These are phyloP conservation scores for Saccharomycopsis malanga DNA, from an alignment of 805 yeast species.

Conservation along the genomic window DNA sequence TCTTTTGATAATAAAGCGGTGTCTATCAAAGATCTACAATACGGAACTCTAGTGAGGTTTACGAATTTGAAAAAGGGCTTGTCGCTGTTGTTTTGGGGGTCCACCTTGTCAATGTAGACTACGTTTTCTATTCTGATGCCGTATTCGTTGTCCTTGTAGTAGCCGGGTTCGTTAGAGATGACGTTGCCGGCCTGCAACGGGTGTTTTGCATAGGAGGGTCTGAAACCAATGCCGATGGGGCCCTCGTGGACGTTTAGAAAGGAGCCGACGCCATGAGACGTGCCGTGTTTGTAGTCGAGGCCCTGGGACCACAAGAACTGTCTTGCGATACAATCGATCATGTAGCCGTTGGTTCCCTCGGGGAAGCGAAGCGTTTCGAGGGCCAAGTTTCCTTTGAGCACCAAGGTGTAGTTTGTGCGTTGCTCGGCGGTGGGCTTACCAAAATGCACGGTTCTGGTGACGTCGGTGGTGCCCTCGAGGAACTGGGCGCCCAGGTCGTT, in stretches of 20 bases:
- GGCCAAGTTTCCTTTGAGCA: conserved; percentile 85
- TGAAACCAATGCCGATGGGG: conserved; percentile 73
- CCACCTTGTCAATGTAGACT: conserved; percentile 39
- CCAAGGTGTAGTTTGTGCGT: conserved; percentile 67
- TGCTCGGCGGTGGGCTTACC: conserved; percentile 49
- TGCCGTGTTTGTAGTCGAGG: conserved; percentile 84
- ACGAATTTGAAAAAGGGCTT: conserved; percentile 62
- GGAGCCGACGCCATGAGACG: conserved; percentile 97
- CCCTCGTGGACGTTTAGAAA: conserved; percentile 91
- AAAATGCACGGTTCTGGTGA: conserved; percentile 82
- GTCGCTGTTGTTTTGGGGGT: conserved; percentile 27
- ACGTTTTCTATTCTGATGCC: conserved; percentile 91
- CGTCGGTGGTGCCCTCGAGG: conserved; percentile 92
- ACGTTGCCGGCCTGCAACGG: conserved; percentile 64
- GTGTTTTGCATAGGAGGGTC: conserved; percentile 40
- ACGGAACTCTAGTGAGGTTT: conserved; percentile 80
- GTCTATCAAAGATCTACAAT: conserved; percentile 71
- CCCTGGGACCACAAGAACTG: conserved; percentile 79
- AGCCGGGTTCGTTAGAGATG: conserved; percentile 92
- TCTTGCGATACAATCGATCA: conserved; percentile 77
- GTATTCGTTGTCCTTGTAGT: conserved; percentile 78
- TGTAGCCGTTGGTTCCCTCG: conserved; percentile 63
- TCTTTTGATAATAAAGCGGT: conserved; percentile 43
- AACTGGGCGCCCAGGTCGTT: conserved; percentile 91
- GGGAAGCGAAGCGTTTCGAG: conserved; percentile 78